phyloP scores from a whole-genome alignment of 345 rosid genomes.

The Salix suchowensis region DNA sequence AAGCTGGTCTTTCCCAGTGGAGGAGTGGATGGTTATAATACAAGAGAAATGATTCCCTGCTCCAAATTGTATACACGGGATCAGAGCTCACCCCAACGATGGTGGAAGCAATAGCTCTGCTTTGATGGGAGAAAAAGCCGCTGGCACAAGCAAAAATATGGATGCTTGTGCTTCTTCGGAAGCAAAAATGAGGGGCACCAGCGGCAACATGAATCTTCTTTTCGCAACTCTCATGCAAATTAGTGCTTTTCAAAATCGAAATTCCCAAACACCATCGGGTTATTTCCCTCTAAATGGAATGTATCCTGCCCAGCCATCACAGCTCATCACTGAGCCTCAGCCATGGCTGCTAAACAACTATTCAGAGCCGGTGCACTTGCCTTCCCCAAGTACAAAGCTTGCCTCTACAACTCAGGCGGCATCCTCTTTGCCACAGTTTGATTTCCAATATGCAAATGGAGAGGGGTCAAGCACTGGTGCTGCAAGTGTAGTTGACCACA shows the following conservation, averaged over 20 bases:
- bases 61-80: neutral
- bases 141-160: neutral
- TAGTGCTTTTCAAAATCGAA: slow-evolving; percentile 7
- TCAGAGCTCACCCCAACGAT: neutral
- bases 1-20: slow-evolving; percentile 1
- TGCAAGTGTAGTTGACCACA: neutral
- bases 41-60: neutral
- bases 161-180: neutral
- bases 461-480: neutral
- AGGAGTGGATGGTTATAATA: neutral
- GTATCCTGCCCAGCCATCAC: neutral
- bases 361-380: neutral
- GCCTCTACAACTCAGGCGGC: neutral
- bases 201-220: slow-evolving; percentile 10
- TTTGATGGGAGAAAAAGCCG: neutral
- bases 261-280: slow-evolving; percentile 2
- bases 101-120: neutral
- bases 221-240: slow-evolving; percentile 7
- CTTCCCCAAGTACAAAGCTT: neutral
- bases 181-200: neutral
- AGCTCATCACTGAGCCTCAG: neutral
- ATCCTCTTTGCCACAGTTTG: neutral
- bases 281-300: slow-evolving; percentile 15
- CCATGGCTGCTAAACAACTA: neutral
- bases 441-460: neutral